phyloP scores from a whole-genome alignment of 768 basidiomycete species.

The Myochromella boudieri region DNA sequence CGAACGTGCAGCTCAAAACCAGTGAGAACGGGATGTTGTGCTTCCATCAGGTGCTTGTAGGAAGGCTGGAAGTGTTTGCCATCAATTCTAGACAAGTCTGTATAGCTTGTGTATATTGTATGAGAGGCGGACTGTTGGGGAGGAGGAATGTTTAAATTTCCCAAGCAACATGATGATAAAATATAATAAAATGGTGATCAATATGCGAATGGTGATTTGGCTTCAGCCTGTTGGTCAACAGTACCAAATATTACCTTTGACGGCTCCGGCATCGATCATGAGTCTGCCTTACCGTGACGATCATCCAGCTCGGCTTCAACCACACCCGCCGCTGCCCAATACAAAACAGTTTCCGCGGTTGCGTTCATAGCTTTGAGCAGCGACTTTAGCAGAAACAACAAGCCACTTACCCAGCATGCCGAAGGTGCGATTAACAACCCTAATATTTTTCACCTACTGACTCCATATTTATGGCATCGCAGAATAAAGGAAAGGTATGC shows the following conservation, averaged over 20 bases:
- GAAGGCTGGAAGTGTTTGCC: no score
- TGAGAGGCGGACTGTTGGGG: no score
- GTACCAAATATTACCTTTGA: slow-evolving; percentile 11
- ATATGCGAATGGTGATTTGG: no score
- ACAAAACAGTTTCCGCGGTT: slow-evolving; percentile 10
- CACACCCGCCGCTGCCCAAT: slow-evolving; percentile 1
- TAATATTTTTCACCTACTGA: slow-evolving; percentile 16
- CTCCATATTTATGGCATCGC: slow-evolving; percentile 11
- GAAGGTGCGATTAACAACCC: slow-evolving; percentile 36
- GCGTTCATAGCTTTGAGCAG: slow-evolving; percentile 3
- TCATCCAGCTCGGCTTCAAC: slow-evolving; percentile 5
- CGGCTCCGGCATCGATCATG: slow-evolving; percentile 14
- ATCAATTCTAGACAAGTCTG: no score
- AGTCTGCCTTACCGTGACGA: slow-evolving; percentile 5
- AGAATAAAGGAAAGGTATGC: slow-evolving; percentile 78
- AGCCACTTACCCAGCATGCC: slow-evolving; percentile 38
- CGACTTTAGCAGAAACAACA: slow-evolving; percentile 12
- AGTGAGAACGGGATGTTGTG: no score
- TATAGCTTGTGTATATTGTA: no score
- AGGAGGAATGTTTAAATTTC: no score
- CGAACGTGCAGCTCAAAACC: no score
- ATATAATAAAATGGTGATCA: no score
- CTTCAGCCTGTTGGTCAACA: slow-evolving; percentile 12
- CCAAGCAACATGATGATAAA: no score
- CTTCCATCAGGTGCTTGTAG: no score